These are phyloP conservation scores for Thinopyrum elongatum DNA, from an alignment of 176 grass and related monocot species.

Conservation along the genomic window DNA sequence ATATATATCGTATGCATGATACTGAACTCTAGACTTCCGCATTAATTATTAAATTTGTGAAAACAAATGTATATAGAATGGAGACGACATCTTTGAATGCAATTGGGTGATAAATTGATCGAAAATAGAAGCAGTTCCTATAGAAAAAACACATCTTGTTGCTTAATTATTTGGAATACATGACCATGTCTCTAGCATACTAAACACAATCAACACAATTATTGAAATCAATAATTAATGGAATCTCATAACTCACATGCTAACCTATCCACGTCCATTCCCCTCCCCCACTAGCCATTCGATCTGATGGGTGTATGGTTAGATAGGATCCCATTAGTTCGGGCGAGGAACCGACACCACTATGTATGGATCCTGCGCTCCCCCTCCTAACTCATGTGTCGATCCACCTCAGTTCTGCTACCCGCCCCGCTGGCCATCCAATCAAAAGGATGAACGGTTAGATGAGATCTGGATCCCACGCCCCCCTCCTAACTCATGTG, in stretches of 20 bases:
- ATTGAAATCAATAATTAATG: too few species aligned
- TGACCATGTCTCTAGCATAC: too few species aligned
- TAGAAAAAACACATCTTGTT: too few species aligned
- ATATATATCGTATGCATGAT: neutral
- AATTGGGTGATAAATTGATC: too few species aligned
- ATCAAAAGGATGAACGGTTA: neutral
- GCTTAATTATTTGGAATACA: too few species aligned
- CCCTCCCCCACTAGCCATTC: neutral
- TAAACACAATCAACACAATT: too few species aligned
- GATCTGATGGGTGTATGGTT: neutral
- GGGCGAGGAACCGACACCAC: too few species aligned
- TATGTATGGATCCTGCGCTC: too few species aligned
- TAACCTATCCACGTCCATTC: neutral
- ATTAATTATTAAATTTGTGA: neutral
- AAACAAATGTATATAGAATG: neutral
- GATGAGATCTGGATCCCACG: neutral
- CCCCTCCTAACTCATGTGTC: neutral
- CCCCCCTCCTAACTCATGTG: neutral
- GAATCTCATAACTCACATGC: neutral
- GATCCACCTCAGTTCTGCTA: neutral
- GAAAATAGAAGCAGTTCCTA: too few species aligned
- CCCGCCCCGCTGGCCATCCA: neutral
- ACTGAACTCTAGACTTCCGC: neutral
- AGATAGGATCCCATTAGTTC: neutral
- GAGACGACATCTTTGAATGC: too few species aligned